Conservation (phyloP, 1,284 basidiomycete species). For the Trichosporon ovoides region DNA sequence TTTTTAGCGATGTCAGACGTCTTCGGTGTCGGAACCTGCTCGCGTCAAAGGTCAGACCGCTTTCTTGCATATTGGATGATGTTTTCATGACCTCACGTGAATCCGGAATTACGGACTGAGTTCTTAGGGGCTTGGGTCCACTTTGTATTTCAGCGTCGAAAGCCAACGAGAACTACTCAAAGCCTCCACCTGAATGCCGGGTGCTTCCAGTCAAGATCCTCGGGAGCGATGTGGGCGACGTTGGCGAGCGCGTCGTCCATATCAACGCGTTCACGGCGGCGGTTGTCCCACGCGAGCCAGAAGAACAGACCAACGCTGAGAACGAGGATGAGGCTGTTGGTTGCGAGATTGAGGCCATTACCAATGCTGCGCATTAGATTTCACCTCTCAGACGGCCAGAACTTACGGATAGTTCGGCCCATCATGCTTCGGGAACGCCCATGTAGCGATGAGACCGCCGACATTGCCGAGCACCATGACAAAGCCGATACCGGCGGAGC, state of each 20-base stretch:
- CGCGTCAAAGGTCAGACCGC: no score
- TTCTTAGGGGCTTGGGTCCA: no score
- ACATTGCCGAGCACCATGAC: conserved; percentile 7
- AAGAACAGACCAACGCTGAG: conserved; percentile 9
- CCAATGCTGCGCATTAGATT: conserved; percentile 14
- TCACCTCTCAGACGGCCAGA: not conserved
- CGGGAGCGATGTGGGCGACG: conserved; percentile 6
- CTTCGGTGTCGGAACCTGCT: no score
- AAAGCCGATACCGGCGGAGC: conserved; percentile 1
- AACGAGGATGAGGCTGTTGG: conserved; percentile 10
- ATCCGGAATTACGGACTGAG: no score
- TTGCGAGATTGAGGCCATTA: conserved; percentile 19
- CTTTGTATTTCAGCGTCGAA: no score
- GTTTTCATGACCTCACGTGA: no score
- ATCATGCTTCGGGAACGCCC: conserved; percentile 5
- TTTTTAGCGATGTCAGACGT: no score
- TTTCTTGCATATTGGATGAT: no score
- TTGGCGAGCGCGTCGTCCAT: conserved; percentile 7
- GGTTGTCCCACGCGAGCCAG: conserved; percentile 16
- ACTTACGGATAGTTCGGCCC: conserved; percentile 14
- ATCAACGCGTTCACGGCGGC: conserved; percentile 13
- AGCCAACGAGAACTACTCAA: no score
- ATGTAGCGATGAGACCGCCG: conserved; percentile 10
- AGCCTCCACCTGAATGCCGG: conserved; percentile 18
- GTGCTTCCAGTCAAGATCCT: conserved; percentile 22